These are phyloP conservation scores for Xylaria sp. DNA, from an alignment of 2,329 filamentous ascomycete genomes.

Conservation along the genomic window DNA sequence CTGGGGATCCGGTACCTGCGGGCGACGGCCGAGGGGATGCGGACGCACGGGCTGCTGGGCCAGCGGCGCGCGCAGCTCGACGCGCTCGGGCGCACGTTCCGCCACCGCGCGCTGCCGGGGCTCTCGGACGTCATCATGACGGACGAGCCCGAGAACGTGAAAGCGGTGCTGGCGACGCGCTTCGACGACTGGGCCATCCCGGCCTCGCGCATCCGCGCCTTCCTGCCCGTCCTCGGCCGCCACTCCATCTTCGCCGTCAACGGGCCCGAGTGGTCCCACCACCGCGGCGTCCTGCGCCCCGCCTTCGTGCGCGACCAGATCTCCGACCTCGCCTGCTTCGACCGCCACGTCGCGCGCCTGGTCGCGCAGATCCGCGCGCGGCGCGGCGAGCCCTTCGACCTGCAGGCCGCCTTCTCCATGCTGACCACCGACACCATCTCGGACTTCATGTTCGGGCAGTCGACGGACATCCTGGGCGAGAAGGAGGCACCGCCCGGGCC, in stretches of 20 bases:
- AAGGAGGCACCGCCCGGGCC: too few species aligned
- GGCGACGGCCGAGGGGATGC: constrained; percentile 19
- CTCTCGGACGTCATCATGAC: constrained; percentile 20
- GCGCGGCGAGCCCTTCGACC: constrained; percentile 59
- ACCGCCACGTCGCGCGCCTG: constrained; percentile 66
- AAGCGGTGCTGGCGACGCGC: constrained; percentile 54
- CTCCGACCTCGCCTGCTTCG: constrained; percentile 71
- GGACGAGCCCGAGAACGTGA: constrained; percentile 49
- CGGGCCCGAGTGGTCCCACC: constrained; percentile 55
- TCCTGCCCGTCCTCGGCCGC: constrained; percentile 49
- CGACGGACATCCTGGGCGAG: constrained; percentile 44
- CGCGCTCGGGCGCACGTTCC: constrained; percentile 28
- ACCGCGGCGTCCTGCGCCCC: constrained; percentile 55
- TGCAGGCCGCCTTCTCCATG: constrained; percentile 66
- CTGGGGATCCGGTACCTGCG: constrained; percentile 32
- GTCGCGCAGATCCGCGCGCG: constrained; percentile 61
- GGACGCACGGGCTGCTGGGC: constrained; percentile 25
- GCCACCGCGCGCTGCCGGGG: constrained; percentile 29
- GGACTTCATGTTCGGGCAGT: constrained; percentile 61
- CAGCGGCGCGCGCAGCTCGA: constrained; percentile 14
- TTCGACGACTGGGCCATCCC: constrained; percentile 54
- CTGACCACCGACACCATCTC: constrained; percentile 69
- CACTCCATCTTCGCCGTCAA: constrained; percentile 59
- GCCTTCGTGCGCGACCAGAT: constrained; percentile 57
- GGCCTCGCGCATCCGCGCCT: constrained; percentile 39